Percentiles rank a stretch among this genome's conserved stretches.
Evolutionary conservation across 208 protist species (phyloP).

Genomic region (Crithidia expoeki): DNA sequence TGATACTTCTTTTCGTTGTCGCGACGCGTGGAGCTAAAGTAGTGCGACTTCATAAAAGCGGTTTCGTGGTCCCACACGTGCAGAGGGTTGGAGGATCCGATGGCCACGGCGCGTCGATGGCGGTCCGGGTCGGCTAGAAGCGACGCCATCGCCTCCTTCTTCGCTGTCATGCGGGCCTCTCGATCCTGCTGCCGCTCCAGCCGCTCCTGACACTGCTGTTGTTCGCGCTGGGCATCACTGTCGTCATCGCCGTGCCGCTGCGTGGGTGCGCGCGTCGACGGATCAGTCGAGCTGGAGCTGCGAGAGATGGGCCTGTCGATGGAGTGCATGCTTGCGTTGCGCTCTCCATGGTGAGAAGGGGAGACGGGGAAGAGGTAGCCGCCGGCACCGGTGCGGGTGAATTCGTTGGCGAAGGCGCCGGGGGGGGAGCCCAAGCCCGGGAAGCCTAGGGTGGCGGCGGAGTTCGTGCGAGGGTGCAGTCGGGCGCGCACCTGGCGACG

Average conservation of each 20-base stretch:
- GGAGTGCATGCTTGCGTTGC: neutral
- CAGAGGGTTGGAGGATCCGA: constrained; percentile 34
- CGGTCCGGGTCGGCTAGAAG: constrained; percentile 13
- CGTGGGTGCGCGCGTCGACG: constrained; percentile 10
- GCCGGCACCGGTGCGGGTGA: constrained; percentile 8
- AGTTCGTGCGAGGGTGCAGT: neutral
- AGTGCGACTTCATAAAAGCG: constrained; percentile 29
- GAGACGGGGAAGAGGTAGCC: constrained; percentile 8
- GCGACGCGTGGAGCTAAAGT: constrained; percentile 14
- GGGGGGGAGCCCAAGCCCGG: constrained; percentile 1
- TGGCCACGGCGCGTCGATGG: constrained; percentile 19
- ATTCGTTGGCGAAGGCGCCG: neutral
- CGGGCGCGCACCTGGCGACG: constrained; percentile 28
- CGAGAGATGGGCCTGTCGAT: neutral
- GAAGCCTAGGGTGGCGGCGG: constrained; percentile 1
- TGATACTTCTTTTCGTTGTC: neutral
- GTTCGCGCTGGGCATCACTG: constrained; percentile 1
- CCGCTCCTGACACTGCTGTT: constrained; percentile 6
- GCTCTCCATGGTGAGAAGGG: neutral
- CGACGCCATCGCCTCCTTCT: constrained; percentile 5
- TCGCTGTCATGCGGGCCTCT: neutral
- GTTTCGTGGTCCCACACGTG: constrained; percentile 46
- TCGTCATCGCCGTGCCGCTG: neutral
- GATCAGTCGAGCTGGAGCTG: constrained; percentile 4
- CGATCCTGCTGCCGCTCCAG: neutral